Conservation (phyloP, 345 rosid species). For the Gossypium herbaceum region DNA sequence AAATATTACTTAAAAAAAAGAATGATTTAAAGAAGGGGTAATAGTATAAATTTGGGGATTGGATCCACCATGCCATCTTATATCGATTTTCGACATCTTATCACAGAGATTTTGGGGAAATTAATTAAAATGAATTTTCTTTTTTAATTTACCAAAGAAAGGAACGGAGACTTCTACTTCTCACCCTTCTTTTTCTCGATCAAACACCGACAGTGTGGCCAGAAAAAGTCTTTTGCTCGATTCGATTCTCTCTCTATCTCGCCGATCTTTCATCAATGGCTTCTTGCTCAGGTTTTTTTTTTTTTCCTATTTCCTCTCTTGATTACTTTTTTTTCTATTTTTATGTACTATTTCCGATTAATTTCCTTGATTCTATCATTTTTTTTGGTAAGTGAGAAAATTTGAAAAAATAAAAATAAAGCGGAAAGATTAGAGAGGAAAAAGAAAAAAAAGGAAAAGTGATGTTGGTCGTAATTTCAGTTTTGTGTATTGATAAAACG, state of each 20-base stretch:
- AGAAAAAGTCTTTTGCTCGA: constrained; percentile 8
- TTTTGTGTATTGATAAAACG: neutral
- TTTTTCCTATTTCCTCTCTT: neutral
- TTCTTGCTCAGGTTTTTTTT: constrained; percentile 23
- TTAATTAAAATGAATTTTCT: neutral
- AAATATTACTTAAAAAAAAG: too few relatives aligned
- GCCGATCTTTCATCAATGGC: constrained; percentile 22
- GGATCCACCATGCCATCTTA: neutral
- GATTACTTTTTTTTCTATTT: neutral
- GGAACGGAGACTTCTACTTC: neutral
- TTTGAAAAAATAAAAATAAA: neutral
- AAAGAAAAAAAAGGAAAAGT: neutral
- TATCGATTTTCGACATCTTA: constrained; percentile 9
- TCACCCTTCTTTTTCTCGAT: neutral
- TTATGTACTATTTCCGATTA: neutral
- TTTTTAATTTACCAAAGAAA: constrained; percentile 9
- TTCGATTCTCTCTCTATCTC: neutral
- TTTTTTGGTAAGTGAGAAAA: neutral
- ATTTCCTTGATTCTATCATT: constrained; percentile 13
- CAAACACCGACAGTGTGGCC: constrained; percentile 16
- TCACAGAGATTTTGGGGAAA: constrained; percentile 15
- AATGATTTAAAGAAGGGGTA: too few relatives aligned
- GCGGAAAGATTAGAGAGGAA: neutral
- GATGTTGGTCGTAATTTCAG: neutral
- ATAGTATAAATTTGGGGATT: neutral